Conservation (phyloP, 2,329 filamentous ascomycete genomes). For the Trichoderma sp. region DNA sequence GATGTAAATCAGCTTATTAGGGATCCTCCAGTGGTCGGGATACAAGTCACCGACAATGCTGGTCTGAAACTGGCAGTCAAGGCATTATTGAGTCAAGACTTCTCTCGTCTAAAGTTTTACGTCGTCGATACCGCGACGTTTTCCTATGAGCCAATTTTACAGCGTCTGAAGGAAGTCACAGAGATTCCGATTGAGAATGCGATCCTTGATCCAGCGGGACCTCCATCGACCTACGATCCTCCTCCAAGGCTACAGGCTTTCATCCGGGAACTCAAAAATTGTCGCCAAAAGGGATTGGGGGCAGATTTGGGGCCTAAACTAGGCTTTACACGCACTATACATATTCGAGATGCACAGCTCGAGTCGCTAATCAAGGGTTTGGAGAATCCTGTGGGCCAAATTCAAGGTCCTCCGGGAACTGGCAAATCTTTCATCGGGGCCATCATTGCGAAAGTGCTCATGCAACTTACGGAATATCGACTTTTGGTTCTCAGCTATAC, state of each 20-base stretch:
- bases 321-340: slow-evolving; percentile 29
- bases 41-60: slow-evolving; percentile 50
- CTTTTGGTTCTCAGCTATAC: slow-evolving; percentile 68
- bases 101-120: slow-evolving; percentile 44
- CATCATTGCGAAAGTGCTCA: slow-evolving; percentile 55
- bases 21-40: slow-evolving; percentile 45
- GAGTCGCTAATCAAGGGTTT: slow-evolving; percentile 56
- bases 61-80: slow-evolving; percentile 48
- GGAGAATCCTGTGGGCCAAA: slow-evolving; percentile 53
- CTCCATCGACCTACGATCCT: slow-evolving; percentile 17
- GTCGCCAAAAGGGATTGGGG: background rate
- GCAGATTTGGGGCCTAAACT: slow-evolving; percentile 23
- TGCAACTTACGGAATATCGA: slow-evolving; percentile 46
- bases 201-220: slow-evolving; percentile 40
- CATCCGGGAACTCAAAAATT: background rate
- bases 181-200: slow-evolving; percentile 56
- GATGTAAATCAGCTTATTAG: slow-evolving; percentile 45
- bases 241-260: slow-evolving; percentile 16
- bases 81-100: slow-evolving; percentile 36
- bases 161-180: slow-evolving; percentile 54
- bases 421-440: slow-evolving; percentile 75
- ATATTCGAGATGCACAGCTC: slow-evolving; percentile 46
- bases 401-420: slow-evolving; percentile 74
- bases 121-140: slow-evolving; percentile 65
- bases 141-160: slow-evolving; percentile 65